Evolutionary conservation across 2,329 filamentous ascomycete genomes (phyloP).

Genomic region (Elsinoe perseae): DNA sequence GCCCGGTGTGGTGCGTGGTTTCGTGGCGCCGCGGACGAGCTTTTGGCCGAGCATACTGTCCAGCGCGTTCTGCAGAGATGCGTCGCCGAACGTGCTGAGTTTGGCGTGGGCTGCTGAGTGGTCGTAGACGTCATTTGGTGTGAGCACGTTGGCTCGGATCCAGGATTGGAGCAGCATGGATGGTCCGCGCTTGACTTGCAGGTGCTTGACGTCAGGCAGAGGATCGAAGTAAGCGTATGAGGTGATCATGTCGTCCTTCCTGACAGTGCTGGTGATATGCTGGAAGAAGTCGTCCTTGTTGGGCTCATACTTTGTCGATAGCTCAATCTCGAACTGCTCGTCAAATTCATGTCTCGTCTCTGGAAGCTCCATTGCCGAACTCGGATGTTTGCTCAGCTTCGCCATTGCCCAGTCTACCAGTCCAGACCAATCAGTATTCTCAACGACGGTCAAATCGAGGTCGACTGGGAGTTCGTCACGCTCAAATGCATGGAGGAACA

Average conservation of each 20-base stretch:
- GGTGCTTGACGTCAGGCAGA: constrained; percentile 18
- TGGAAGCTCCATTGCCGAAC: constrained; percentile 17
- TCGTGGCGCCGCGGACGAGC: constrained; percentile 52
- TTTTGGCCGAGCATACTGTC: constrained; percentile 47
- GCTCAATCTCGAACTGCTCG: constrained; percentile 36
- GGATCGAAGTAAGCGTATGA: constrained; percentile 18
- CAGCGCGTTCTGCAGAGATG: constrained; percentile 41
- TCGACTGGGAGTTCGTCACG: constrained; percentile 48
- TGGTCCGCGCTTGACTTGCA: constrained; percentile 19
- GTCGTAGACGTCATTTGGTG: constrained; percentile 35
- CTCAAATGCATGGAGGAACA: constrained; percentile 60
- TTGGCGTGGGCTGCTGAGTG: constrained; percentile 34
- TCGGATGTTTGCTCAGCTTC: constrained; percentile 25
- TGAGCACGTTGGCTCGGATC: constrained; percentile 40
- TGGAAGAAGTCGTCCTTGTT: constrained; percentile 52
- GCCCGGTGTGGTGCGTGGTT: constrained; percentile 46
- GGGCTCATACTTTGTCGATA: constrained; percentile 33
- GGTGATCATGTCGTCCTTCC: constrained; percentile 31
- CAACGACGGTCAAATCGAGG: constrained; percentile 57
- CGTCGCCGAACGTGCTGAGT: constrained; percentile 29
- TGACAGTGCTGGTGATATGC: constrained; percentile 34
- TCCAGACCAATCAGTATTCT: constrained; percentile 59
- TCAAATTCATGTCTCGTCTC: constrained; percentile 36
- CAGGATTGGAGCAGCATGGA: constrained; percentile 34
- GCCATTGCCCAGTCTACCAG: constrained; percentile 60